Conservation (phyloP, 2,329 filamentous ascomycete genomes). For the Exophiala sideris region DNA sequence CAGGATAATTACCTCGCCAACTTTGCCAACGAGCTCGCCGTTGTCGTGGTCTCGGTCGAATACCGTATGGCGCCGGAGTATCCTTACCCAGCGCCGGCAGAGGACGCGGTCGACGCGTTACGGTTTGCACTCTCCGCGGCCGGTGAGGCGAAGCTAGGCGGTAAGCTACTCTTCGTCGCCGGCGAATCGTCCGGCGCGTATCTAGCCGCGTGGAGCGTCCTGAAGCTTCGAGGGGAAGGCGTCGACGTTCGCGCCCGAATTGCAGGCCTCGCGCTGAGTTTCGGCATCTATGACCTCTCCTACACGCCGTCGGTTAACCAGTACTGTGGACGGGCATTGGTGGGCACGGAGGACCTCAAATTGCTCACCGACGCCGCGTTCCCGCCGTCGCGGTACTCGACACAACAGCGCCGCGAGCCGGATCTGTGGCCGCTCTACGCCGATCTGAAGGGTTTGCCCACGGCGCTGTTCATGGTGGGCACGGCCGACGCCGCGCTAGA, state of each 20-base stretch:
- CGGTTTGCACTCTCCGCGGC: neutral
- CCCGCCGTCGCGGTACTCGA: neutral
- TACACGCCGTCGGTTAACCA: neutral
- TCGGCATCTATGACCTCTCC: constrained; percentile 5
- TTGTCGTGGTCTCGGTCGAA: constrained; percentile 4
- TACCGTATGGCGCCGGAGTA: constrained; percentile 8
- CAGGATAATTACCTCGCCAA: neutral
- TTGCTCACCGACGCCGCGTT: neutral
- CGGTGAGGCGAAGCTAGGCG: neutral
- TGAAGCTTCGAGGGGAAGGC: neutral
- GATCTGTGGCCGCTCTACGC: neutral
- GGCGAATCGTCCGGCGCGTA: constrained; percentile 2
- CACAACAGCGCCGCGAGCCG: neutral
- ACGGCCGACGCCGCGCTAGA: neutral
- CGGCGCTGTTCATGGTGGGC: constrained; percentile 2
- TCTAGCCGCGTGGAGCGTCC: neutral
- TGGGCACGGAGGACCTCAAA: neutral
- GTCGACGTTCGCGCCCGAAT: neutral
- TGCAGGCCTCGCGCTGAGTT: neutral
- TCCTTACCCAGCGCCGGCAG: neutral
- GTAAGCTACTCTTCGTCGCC: neutral
- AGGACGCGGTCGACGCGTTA: constrained; percentile 1
- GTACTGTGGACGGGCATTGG: neutral
- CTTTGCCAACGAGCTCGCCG: neutral
- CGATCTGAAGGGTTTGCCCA: neutral